Evolutionary conservation across 2,329 filamentous ascomycete species (phyloP).

Genomic region (Saccharata proteae): DNA sequence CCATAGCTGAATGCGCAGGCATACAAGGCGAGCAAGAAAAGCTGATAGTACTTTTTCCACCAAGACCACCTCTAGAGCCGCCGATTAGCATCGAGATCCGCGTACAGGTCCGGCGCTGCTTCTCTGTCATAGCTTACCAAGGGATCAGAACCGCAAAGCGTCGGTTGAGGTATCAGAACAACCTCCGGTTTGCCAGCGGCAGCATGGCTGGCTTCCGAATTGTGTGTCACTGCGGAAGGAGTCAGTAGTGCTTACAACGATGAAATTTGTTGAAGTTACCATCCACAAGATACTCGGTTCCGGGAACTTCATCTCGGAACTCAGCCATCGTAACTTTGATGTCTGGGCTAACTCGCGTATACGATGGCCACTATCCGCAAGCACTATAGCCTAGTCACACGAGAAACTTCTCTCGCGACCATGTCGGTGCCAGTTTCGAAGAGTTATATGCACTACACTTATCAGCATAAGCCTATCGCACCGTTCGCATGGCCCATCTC

Average conservation of each 20-base stretch:
- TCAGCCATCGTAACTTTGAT: too few relatives aligned
- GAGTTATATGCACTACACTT: too few relatives aligned
- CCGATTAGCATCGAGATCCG: neutral
- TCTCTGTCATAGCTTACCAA: constrained; percentile 10
- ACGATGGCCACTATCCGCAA: too few relatives aligned
- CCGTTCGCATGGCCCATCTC: too few relatives aligned
- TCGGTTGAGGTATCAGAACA: constrained; percentile 21
- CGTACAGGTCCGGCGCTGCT: neutral
- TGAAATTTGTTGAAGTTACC: constrained; percentile 11
- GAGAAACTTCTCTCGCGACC: too few relatives aligned
- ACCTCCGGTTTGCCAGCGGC: constrained; percentile 17
- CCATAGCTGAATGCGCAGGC: constrained; percentile 30
- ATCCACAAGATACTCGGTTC: constrained; percentile 22
- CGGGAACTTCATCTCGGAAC: constrained; percentile 17
- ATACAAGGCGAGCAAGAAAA: constrained; percentile 28
- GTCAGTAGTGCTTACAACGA: too few relatives aligned
- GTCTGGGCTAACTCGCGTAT: too few relatives aligned
- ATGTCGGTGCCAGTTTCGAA: too few relatives aligned
- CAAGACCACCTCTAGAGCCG: constrained; percentile 18
- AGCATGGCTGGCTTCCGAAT: constrained; percentile 11
- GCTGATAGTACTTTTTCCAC: constrained; percentile 28
- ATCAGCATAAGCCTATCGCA: too few relatives aligned
- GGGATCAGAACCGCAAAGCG: constrained; percentile 18
- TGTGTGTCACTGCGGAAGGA: neutral
- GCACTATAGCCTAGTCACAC: too few relatives aligned